Conservation (phyloP, 2,329 filamentous ascomycete genomes). For the Neofusicoccum sp. region DNA sequence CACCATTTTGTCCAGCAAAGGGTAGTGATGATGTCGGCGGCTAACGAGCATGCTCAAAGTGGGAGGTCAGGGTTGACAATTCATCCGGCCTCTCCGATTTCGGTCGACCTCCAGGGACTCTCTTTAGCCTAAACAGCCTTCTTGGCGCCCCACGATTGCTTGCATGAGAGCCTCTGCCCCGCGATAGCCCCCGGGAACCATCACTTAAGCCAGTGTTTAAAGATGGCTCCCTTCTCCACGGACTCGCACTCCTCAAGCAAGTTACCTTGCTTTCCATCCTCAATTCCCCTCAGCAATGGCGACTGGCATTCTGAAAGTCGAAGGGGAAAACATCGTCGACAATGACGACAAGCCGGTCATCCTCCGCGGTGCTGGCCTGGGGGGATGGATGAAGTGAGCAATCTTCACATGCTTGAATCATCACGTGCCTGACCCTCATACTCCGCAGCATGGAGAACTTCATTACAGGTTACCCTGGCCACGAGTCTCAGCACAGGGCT, state of each 20-base stretch:
- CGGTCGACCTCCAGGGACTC: not conserved
- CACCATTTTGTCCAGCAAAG: too few relatives aligned
- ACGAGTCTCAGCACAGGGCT: conserved; percentile 59
- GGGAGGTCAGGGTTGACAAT: not conserved
- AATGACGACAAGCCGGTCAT: conserved; percentile 49
- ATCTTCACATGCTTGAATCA: too few relatives aligned
- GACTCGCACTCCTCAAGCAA: not conserved
- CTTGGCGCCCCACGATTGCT: conserved; percentile 3
- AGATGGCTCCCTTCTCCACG: not conserved
- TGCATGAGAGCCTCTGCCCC: not conserved
- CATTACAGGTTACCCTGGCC: conserved; percentile 64
- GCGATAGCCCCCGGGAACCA: not conserved
- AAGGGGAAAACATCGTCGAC: conserved; percentile 51
- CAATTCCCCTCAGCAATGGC: not conserved
- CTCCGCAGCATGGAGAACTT: conserved; percentile 60
- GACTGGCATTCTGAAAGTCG: conserved; percentile 40
- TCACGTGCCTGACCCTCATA: not conserved
- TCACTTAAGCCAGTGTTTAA: not conserved
- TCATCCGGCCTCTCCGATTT: not conserved
- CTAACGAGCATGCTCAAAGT: not conserved
- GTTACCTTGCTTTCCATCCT: too few relatives aligned
- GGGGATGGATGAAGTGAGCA: conserved; percentile 48
- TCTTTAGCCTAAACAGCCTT: conserved; percentile 14
- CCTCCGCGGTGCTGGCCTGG: conserved; percentile 52
- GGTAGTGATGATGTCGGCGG: not conserved